Percentiles rank a stretch among this genome's conserved stretches.
Conservation (phyloP, 2,329 filamentous ascomycete species). For the Boeremia lycopersici region DNA sequence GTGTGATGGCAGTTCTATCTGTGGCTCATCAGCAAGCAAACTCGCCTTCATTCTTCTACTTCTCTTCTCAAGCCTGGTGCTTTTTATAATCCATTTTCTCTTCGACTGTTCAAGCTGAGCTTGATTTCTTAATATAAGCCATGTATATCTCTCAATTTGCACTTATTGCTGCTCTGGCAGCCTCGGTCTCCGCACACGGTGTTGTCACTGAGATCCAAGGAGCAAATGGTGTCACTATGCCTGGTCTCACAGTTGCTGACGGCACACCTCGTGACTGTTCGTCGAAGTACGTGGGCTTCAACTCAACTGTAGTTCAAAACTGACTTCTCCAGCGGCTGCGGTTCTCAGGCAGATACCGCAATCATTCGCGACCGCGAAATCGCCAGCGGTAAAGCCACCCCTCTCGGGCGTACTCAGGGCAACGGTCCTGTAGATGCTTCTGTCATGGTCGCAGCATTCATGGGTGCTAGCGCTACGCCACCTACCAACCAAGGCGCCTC, state of each 20-base stretch:
- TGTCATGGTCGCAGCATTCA: constrained; percentile 65
- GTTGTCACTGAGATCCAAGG: constrained; percentile 62
- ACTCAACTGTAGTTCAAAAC: not conserved
- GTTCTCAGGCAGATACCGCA: constrained; percentile 70
- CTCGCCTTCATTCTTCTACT: constrained; percentile 14
- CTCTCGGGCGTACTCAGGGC: constrained; percentile 68
- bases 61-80: constrained; percentile 28
- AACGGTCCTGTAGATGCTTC: constrained; percentile 66
- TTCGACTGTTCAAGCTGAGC: constrained; percentile 24
- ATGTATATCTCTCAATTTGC: constrained; percentile 39
- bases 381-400: constrained; percentile 57
- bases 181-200: constrained; percentile 62
- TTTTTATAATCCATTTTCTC: constrained; percentile 17
- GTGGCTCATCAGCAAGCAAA: constrained; percentile 25
- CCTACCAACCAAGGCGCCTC: constrained; percentile 42
- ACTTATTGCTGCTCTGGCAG: constrained; percentile 34
- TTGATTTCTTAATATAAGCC: constrained; percentile 18
- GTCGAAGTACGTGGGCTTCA: constrained; percentile 40
- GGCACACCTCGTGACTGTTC: constrained; percentile 72
- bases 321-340: constrained; percentile 54
- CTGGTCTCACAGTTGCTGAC: constrained; percentile 66
- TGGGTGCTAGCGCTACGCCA: constrained; percentile 49
- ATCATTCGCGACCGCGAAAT: constrained; percentile 70
- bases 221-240: constrained; percentile 67
- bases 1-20: constrained; percentile 2